Percentiles rank a stretch among this genome's conserved stretches.
phyloP scores from a whole-genome alignment of 2,329 filamentous ascomycete species.

The Alternaria rosae region DNA sequence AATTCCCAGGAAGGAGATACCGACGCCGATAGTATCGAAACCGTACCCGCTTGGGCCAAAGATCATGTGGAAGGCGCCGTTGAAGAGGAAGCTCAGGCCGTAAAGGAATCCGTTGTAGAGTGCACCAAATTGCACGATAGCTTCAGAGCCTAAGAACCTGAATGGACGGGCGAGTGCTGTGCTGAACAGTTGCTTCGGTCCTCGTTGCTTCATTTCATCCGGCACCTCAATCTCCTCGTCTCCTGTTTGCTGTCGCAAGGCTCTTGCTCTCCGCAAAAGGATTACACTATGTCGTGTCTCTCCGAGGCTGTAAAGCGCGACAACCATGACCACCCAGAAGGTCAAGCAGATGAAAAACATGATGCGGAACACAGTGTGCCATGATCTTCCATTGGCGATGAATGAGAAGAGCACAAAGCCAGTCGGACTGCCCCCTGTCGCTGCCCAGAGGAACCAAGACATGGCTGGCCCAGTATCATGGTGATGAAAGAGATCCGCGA shows the following conservation, averaged over 20 bases:
- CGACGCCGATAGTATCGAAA: conserved; percentile 51
- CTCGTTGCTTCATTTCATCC: conserved; percentile 50
- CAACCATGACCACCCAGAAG: conserved; percentile 54
- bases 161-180: conserved; percentile 57
- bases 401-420: conserved; percentile 58
- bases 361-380: conserved; percentile 57
- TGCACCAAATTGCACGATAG: conserved; percentile 58
- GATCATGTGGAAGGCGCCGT: conserved; percentile 58
- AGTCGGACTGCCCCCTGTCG: conserved; percentile 55
- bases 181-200: conserved; percentile 51
- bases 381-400: conserved; percentile 53
- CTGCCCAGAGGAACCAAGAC: conserved; percentile 57
- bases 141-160: conserved; percentile 56
- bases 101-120: conserved; percentile 60
- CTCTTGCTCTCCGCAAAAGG: conserved; percentile 46
- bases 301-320: conserved; percentile 47
- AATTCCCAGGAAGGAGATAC: conserved; percentile 53
- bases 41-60: conserved; percentile 56
- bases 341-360: conserved; percentile 56
- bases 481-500: conserved; percentile 56
- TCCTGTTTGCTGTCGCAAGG: conserved; percentile 34
- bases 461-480: conserved; percentile 53
- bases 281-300: conserved; percentile 58
- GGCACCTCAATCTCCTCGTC: conserved; percentile 45
- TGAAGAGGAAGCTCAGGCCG: conserved; percentile 59